Base-by-base conservation (phyloP, 257 asterid genomes). In the Cynanchum wilfordii region DNA sequence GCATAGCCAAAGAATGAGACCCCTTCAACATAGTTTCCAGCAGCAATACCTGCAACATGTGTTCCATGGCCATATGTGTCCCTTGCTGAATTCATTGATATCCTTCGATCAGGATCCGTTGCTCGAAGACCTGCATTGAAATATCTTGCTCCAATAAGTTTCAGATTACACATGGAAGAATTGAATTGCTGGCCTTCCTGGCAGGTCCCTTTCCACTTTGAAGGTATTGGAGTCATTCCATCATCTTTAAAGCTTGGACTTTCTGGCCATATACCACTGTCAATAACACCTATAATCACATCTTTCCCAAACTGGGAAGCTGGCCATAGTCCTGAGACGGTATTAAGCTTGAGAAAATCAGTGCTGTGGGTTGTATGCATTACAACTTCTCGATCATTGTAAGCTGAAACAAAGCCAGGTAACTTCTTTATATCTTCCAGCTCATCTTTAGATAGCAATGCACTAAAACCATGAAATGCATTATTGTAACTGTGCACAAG, bases 181-280 rank as follows among this genome's bases (percentile, higher is more conserved):
- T 84, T 83, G 71, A 89, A 89, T 7, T 81, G 82, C 1, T 44
- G 13, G 1, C 71, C 71, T 42, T 67, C 56, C 57, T 45, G 56
- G 10, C 71, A 67, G 2, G 30, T 72, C 9, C 96, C 96, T 65
- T 73, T 85, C 92, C 96, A 90, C 55, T 71, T 86, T 0, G 83
- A 54, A 0, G 90, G 96, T 36, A 90, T 70, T 1, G 50, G 73
- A 5, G 81, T 60, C 83, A 88, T 82, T 3, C 92, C 94, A 25
- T 84, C 76, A 3, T 83, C 92, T 30, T 47, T 78, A 73, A 83
- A 89, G 78, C 96, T 88, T 0, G 79, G 82, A 73, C 86, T 84
- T 75, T 89, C 94, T 0, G 96, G 94, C 96, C 89, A 84, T 33
- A 87, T 73, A 2, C 90, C 89, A 2, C 80, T 47, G 58, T 89